phyloP scores from a whole-genome alignment of 1,139 yeast species.

The Candida sp. region DNA sequence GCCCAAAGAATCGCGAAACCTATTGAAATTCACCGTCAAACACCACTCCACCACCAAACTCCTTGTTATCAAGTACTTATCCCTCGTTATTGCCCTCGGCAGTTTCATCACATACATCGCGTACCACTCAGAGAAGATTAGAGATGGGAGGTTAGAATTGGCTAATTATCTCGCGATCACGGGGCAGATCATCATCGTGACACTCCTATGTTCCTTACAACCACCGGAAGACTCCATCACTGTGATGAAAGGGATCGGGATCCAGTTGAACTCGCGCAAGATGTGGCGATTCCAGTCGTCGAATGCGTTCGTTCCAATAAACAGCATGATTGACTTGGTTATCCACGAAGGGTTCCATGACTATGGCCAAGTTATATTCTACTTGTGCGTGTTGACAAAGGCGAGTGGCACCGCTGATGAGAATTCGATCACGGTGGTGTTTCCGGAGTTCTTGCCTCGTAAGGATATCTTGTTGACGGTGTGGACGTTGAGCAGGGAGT shows the following conservation, averaged over 20 bases:
- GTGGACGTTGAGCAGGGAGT: constrained; percentile 41
- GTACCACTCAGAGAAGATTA: background rate
- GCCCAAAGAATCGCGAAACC: constrained; percentile 11
- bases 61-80: background rate
- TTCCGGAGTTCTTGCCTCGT: constrained; percentile 50
- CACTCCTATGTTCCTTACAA: constrained; percentile 22
- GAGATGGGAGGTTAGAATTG: background rate
- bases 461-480: constrained; percentile 45
- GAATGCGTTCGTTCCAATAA: constrained; percentile 53
- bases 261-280: constrained; percentile 32
- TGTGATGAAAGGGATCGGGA: constrained; percentile 42
- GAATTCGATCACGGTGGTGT: constrained; percentile 50
- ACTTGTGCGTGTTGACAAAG: constrained; percentile 60
- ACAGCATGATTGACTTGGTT: constrained; percentile 58
- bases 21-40: constrained; percentile 18
- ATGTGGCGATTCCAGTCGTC: constrained; percentile 31
- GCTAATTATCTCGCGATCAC: constrained; percentile 2
- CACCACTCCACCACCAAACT: constrained; percentile 9
- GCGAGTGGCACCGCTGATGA: constrained; percentile 28
- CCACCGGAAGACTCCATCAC: constrained; percentile 35
- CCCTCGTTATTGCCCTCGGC: constrained; percentile 4
- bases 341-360: constrained; percentile 73
- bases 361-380: constrained; percentile 62
- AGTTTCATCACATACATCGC: constrained; percentile 4
- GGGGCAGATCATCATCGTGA: constrained; percentile 4